Evolutionary conservation across 2,329 filamentous ascomycete genomes (phyloP), one percentile per base, ranked within the genome.

Genomic region (Colletotrichum chrysophilum): DNA sequence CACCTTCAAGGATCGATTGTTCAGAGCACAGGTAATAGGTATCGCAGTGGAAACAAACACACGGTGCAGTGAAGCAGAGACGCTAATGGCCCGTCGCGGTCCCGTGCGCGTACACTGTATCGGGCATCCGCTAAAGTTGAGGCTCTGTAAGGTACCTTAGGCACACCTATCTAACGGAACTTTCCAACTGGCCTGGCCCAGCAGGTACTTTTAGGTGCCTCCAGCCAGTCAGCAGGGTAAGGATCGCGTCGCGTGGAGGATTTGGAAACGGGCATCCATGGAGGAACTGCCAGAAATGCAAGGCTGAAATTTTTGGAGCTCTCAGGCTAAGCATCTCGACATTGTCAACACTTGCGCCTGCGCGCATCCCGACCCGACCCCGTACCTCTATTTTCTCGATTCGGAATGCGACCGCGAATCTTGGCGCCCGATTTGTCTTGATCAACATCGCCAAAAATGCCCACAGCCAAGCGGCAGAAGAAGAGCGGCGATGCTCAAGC

Each of bases 391-490:
- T 30, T 61, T 16, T 14, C 8, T 5, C 62, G 34, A 43, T 16
- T 60, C 60, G 28, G 61, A 38, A 70, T 75, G 74, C 71, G 52
- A 75, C 38, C 43, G 71, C 71, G 61, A 70, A 58, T 7, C 43
- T 24, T 43, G 21, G 30, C 43, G 21, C 28, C 36, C 38, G 5
- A 43, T 13, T 52, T 36, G 48, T 71, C n/a, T 38, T 16, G 32
- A 74, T 34, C 24, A 74, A 65, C 77, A 73, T 28, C 36, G 56
- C 36, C 78, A 76, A 74, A 78, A 78, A 92, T 92, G 91, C 90
- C 90, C 80, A 91, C 87, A 78, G 89, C 90, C 77, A 92, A 92
- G 85, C 88, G 90, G 82, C 87, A 89, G 78, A 91, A 89, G 82
- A 88, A 88, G 84, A 88, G 87, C 83, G 86, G 85, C 80, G 85